A percentile compares a stretch with the other conserved stretches of the same genome.
Conservation (phyloP, 2,329 filamentous ascomycete species). For the Clarireedia hainanense region DNA sequence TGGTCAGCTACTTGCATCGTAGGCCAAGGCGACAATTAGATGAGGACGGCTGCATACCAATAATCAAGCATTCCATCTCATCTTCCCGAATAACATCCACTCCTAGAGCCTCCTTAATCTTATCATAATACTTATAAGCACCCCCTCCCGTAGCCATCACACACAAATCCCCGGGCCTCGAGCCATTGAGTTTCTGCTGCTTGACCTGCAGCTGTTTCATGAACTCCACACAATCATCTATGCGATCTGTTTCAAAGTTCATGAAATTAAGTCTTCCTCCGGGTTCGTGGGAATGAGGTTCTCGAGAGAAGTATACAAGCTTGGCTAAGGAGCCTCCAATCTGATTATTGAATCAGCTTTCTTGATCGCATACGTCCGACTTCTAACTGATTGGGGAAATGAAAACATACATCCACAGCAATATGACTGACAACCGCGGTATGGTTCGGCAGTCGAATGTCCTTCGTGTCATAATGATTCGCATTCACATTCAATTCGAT, state of each 20-base stretch:
- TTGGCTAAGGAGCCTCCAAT: conserved; percentile 95
- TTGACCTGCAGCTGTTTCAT: conserved; percentile 80
- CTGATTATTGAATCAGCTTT: conserved; percentile 36
- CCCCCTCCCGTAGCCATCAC: conserved; percentile 96
- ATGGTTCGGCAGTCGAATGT: conserved; percentile 94
- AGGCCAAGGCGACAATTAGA: not conserved
- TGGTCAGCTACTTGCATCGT: not conserved
- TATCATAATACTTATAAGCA: conserved; percentile 94
- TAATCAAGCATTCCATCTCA: conserved; percentile 98
- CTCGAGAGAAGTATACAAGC: conserved; percentile 93
- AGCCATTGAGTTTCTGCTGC: conserved; percentile 68
- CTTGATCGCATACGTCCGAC: not conserved
- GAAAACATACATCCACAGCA: conserved; percentile 74
- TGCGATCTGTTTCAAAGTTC: conserved; percentile 90
- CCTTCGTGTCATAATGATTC: conserved; percentile 65
- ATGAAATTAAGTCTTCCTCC: conserved; percentile 92
- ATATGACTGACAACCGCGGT: conserved; percentile 94
- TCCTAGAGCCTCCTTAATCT: conserved; percentile 72
- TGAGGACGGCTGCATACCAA: conserved; percentile 49
- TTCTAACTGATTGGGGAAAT: conserved; percentile 5
- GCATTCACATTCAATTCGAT: conserved; percentile 31
- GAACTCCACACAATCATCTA: conserved; percentile 89
- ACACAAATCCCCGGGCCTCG: conserved; percentile 63
- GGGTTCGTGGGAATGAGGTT: conserved; percentile 68
- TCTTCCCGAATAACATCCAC: conserved; percentile 89